Base-by-base conservation (phyloP, 2,329 filamentous ascomycete species). In the Fusarium sublunatum region DNA sequence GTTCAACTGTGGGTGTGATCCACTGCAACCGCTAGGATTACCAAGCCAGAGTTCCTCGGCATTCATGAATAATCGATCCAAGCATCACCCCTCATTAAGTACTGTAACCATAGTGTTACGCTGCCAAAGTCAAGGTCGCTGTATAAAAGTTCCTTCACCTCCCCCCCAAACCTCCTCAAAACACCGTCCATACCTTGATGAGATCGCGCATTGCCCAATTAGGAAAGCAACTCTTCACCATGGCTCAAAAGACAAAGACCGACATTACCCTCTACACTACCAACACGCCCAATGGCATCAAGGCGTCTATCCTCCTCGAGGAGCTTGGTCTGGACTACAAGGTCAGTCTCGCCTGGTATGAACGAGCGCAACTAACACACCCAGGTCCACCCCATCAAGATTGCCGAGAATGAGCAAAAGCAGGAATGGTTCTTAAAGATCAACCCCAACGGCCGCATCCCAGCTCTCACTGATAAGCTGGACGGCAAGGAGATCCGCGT, bases 371-470 rank as follows among this genome's bases (percentile, higher is more conserved):
- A n/a, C 42, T 54, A 3, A 60, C 12, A 29, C 6, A 4, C 7
- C 5, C 42, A 82, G 80, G 74, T 79, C 39, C 84, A 89, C 48
- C 81, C 84, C 39, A 88, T 96, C 70, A 83, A 90, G n/a, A 84
- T 96, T 57, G 79, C 75, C 62, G 90, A 91, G 63, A 91, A 92
- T 74, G 84, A 81, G n/a, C 92, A 96, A 71, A 96, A 95, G 74
- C 80, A 94, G 75, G 86, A 86, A 13, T 96, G 91, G 92, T 97
- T 94, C 78, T 84, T 96, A 26, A 88, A 88, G 48, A 96, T 97
- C 79, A 97, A 97, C 78, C 93, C 93, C 64, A 97, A 97, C 75
- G 93, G 93, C 64, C 90, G 93, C 67, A 96, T 97, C 70, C 93
- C 93, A 5, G 93, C 93, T 54, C 71, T 97, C 46, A 95, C 91